A percentile compares a stretch with the other conserved stretches of the same genome.
Evolutionary conservation across 1,139 yeast species (phyloP).

Genomic region (Meyerozyma elateridarum): DNA sequence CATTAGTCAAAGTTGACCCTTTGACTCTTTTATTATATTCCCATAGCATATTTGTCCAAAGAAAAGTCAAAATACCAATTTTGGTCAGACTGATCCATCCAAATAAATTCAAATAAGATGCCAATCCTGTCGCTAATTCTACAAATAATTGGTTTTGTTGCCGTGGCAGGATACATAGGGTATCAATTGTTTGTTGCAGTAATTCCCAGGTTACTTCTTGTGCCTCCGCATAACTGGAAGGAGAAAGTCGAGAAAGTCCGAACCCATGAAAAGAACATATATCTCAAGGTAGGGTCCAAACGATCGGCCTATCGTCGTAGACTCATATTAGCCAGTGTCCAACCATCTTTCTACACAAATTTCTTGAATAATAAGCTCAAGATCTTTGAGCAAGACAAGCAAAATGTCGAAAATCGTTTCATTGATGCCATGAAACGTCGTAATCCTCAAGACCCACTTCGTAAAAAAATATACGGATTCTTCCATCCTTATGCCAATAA

Average conservation of each 20-base stretch:
- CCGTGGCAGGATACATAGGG: slow-evolving; percentile 11
- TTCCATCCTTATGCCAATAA: slow-evolving; percentile 96
- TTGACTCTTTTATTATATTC: no score
- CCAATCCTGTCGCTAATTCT: no score
- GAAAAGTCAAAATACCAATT: no score
- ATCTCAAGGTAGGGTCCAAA: slow-evolving; percentile 33
- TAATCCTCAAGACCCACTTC: slow-evolving; percentile 31
- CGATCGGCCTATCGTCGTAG: slow-evolving; percentile 40
- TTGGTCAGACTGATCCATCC: no score
- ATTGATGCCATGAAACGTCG: slow-evolving; percentile 29
- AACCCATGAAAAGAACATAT: slow-evolving; percentile 30
- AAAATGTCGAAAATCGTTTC: slow-evolving; percentile 22
- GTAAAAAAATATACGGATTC: slow-evolving; percentile 64
- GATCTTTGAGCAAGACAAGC: slow-evolving; percentile 27
- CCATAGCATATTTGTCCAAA: no score
- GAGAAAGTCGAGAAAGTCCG: slow-evolving; percentile 34
- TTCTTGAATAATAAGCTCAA: slow-evolving; percentile 35
- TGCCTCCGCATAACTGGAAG: slow-evolving; percentile 44
- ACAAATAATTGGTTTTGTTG: slow-evolving; percentile 8
- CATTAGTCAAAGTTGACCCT: no score
- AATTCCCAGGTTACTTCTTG: slow-evolving; percentile 34
- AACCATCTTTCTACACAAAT: slow-evolving; percentile 48
- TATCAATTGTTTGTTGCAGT: slow-evolving; percentile 19
- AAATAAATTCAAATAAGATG: no score
- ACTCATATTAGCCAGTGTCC: slow-evolving; percentile 44